phyloP scores from a whole-genome alignment of 2,329 filamentous ascomycete genomes.

The Nectriaceae sp. region DNA sequence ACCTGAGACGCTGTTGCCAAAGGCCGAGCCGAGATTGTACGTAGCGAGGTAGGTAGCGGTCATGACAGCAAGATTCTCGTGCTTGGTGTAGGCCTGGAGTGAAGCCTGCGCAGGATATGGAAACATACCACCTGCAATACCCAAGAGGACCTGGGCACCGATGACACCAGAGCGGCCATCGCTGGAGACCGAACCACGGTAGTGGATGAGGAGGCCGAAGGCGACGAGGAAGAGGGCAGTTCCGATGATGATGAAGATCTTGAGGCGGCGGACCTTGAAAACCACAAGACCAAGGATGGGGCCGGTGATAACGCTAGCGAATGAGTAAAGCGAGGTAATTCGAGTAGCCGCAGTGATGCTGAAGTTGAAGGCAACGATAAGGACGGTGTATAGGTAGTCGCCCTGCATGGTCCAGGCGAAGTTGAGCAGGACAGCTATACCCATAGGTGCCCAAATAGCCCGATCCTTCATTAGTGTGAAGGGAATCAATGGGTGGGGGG shows the following conservation, averaged over 20 bases:
- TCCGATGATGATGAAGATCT: slow-evolving; percentile 63
- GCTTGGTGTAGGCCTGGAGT: slow-evolving; percentile 43
- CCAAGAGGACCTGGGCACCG: slow-evolving; percentile 62
- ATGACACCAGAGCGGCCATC: slow-evolving; percentile 58
- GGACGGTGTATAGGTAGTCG: slow-evolving; percentile 64
- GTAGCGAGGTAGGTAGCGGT: slow-evolving; percentile 63
- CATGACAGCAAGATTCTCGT: slow-evolving; percentile 62
- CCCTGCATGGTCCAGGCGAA: slow-evolving; percentile 65
- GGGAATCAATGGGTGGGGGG: slow-evolving; percentile 58
- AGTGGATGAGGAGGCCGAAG: slow-evolving; percentile 65
- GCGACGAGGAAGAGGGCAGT: slow-evolving; percentile 64
- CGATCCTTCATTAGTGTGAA: slow-evolving; percentile 64
- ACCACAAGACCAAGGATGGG: slow-evolving; percentile 58
- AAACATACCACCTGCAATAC: slow-evolving; percentile 65
- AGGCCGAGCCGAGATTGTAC: slow-evolving; percentile 64
- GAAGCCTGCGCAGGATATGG: slow-evolving; percentile 50
- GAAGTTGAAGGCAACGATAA: slow-evolving; percentile 63
- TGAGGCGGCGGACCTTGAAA: slow-evolving; percentile 59
- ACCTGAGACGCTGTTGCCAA: slow-evolving; percentile 62
- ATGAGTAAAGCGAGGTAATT: slow-evolving; percentile 60
- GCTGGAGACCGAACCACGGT: slow-evolving; percentile 51
- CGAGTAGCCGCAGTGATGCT: slow-evolving; percentile 57
- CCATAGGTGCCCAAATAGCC: slow-evolving; percentile 63
- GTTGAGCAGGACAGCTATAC: slow-evolving; percentile 58
- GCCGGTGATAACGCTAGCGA: slow-evolving; percentile 59